Conservation (phyloP, 2,329 filamentous ascomycete genomes). For the Ophiosphaerella korrae region DNA sequence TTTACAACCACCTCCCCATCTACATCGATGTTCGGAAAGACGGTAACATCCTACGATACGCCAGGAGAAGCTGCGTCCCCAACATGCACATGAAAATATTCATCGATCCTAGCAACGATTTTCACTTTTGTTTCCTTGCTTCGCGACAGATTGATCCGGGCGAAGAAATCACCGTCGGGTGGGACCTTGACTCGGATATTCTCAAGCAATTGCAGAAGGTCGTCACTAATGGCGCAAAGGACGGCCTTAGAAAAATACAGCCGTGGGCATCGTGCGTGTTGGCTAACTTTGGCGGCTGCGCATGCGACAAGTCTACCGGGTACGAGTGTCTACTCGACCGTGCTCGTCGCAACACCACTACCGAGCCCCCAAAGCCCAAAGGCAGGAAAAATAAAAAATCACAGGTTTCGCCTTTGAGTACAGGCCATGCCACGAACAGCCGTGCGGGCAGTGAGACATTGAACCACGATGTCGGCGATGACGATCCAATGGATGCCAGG, state of each 20-base stretch:
- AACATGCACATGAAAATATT: slow-evolving; percentile 90
- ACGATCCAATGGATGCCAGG: slow-evolving; percentile 61
- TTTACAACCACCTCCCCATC: slow-evolving; percentile 85
- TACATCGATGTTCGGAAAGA: slow-evolving; percentile 91
- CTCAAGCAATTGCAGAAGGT: slow-evolving; percentile 66
- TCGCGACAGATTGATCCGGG: slow-evolving; percentile 75
- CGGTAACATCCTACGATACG: slow-evolving; percentile 83
- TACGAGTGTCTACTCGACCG: slow-evolving; percentile 46
- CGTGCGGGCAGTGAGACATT: slow-evolving; percentile 64
- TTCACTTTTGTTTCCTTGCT: slow-evolving; percentile 92
- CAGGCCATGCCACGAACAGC: slow-evolving; percentile 59
- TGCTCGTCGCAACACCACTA: slow-evolving; percentile 38
- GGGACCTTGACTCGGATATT: slow-evolving; percentile 56
- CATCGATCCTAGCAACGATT: slow-evolving; percentile 70
- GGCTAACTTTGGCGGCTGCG: slow-evolving; percentile 79
- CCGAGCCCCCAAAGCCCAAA: slow-evolving; percentile 50
- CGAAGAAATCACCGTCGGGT: slow-evolving; percentile 71
- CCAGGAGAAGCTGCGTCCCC: slow-evolving; percentile 88
- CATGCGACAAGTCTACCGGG: slow-evolving; percentile 61
- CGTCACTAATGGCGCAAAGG: slow-evolving; percentile 66
- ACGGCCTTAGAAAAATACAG: slow-evolving; percentile 64
- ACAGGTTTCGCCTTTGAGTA: slow-evolving; percentile 60
- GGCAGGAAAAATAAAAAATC: slow-evolving; percentile 55
- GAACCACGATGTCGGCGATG: slow-evolving; percentile 57
- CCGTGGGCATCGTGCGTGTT: slow-evolving; percentile 72